Evolutionary conservation across 1,284 basidiomycete species (phyloP), one percentile per base, ranked within the genome.

Genomic region (Pseudozyma sp.): DNA sequence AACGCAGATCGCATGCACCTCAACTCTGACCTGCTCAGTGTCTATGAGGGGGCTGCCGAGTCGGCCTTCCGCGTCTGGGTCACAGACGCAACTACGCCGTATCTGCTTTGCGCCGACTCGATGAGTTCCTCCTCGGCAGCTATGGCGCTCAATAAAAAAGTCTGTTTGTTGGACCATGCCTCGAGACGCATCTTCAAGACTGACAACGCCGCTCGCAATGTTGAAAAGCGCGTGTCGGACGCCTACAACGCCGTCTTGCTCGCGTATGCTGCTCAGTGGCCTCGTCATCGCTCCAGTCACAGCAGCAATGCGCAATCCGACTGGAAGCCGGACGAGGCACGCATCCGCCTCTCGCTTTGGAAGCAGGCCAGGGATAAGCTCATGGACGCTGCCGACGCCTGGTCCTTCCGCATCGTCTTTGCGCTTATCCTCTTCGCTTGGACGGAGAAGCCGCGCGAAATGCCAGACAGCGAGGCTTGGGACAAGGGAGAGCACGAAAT

Each of bases 391-490:
- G 63, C 63, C 7, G 68, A 71, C 24, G 68, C 63, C 0, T 67
- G 63, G 63, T 66, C 63, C 2, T 71, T 71, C 55, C 50, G 68
- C n/a, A 63, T 71, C 55, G 56, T 67, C 9, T 71, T 67, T 35
- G 68, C 68, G 29, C 63, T 71, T 39, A 71, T 71, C 30, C 63
- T 71, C n/a, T 71, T 71, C 30, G 68, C 68, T 2, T 71, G 68
- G 68, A 71, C 68, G 34, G 68, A 71, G 35, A 71, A 71, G 35
- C 68, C 68, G 8, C 49, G 56, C 34, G 68, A 71, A 31, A 64
- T 71, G 30, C 68, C 68, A 2, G 59, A 62, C 11, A 51, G 24
- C 47, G 58, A 66, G 33, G 63, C 64, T 4, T 71, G 63, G 59
- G 31, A 24, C 19, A 42, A 34, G 2, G 59, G 57, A 5, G 53